These are phyloP conservation scores for Cytospora schulzeri DNA, from an alignment of 2,329 filamentous ascomycete genomes.

Conservation along the genomic window DNA sequence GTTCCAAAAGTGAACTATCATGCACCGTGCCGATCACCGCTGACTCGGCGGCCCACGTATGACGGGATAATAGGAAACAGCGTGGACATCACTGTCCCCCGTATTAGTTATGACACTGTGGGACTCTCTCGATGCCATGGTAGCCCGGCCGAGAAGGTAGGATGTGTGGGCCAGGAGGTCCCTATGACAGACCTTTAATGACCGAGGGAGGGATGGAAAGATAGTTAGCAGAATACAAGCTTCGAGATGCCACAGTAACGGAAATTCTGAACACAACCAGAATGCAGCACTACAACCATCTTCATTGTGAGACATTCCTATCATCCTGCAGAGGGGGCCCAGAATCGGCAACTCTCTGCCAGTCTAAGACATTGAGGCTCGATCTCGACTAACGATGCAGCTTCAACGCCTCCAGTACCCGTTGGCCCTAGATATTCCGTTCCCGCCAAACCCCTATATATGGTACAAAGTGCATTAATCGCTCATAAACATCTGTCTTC, in stretches of 20 bases:
- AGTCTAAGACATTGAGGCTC: neutral
- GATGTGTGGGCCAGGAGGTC: neutral
- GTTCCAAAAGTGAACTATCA: neutral
- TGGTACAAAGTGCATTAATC: constrained; percentile 25
- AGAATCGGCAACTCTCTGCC: neutral
- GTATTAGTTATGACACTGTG: neutral
- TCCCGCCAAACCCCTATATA: constrained; percentile 21
- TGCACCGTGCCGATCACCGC: constrained; percentile 19
- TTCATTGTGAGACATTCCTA: constrained; percentile 5
- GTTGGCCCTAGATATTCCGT: constrained; percentile 7
- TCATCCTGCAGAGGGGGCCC: neutral
- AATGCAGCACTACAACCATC: constrained; percentile 13
- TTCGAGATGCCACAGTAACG: neutral
- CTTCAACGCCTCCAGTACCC: constrained; percentile 18
- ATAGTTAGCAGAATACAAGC: neutral
- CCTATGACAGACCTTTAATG: neutral
- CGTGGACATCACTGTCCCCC: neutral
- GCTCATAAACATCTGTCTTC: constrained; percentile 14
- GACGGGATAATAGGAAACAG: constrained; percentile 6
- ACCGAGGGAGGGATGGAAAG: neutral
- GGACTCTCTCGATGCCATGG: neutral
- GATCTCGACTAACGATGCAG: constrained; percentile 4
- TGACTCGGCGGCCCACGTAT: constrained; percentile 15
- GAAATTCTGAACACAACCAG: neutral
- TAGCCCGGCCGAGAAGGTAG: neutral